Base-by-base conservation (phyloP, 1,139 yeast species). In the Trichomonascaceae sp. region DNA sequence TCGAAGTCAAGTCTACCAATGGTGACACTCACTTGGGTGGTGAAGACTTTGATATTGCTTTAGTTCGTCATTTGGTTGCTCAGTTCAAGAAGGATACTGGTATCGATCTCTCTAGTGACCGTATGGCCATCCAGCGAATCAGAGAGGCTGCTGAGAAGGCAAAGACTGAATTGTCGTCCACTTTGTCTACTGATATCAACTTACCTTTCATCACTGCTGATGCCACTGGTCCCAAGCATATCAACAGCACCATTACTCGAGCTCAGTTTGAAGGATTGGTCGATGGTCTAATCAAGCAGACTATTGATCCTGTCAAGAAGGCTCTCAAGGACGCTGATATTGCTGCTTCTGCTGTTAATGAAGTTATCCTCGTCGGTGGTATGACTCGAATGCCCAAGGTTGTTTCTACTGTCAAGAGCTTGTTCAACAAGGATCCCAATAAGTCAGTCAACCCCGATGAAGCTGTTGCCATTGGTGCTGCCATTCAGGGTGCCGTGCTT, bases 371-470 rank as follows among this genome's bases (percentile, higher is more conserved):
- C 64, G 99, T 93, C 66, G 99, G 99, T 83, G 99, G 99, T 85
- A 93, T 91, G 99, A 87, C 98, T 61, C 89, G 99, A 82, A 93
- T 93, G 99, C 99, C 99, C 77, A 95, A 93, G 85, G 98, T 93
- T 71, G 80, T 89, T 62, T 97, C 90, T 73, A 91, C 98, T 67
- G 99, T 93, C 73, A 91, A 90, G 80, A 74, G 81, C 62, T 80
- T 93, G 67, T 93, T 93, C 75, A 95, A 95, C 73, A 88, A 83
- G 76, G 96, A 93, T 71, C 97, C 99, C 70, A 88, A 96, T 64
- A 95, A 93, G 83, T 91, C 96, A 64, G 98, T 93, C 71, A 95
- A 93, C 87, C 99, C 99, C 68, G 99, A 93, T 75, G 99, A 93
- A 81, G 99, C 99, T 62, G 99, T 93, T 65, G 99, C 99, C 70